Percentiles rank a stretch among this genome's conserved stretches.
phyloP scores from a whole-genome alignment of 208 protist species.

The Porcisia hertigi region DNA sequence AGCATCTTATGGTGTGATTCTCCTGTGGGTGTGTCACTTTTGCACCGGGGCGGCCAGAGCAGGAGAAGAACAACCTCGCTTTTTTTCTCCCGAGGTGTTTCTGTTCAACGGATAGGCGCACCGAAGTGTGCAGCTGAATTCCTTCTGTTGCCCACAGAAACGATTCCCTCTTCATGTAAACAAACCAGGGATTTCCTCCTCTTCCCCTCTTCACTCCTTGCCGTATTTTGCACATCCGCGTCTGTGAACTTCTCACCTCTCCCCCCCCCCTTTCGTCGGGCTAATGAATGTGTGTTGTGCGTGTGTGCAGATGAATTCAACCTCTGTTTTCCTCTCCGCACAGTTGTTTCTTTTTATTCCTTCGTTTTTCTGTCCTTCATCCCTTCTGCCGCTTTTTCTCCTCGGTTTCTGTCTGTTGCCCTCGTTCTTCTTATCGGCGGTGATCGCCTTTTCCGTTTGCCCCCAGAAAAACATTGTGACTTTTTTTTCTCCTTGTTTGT shows the following conservation, averaged over 20 bases:
- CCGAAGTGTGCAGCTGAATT: background rate
- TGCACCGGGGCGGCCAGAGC: background rate
- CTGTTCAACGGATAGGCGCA: background rate
- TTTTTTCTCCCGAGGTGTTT: background rate
- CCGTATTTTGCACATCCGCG: background rate
- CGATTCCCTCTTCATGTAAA: background rate
- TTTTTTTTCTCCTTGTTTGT: background rate
- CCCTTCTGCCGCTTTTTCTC: background rate
- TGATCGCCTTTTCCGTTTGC: background rate
- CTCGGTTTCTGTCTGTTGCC: background rate
- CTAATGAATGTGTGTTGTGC: background rate
- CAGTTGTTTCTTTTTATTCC: background rate
- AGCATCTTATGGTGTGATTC: background rate
- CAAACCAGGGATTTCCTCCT: background rate
- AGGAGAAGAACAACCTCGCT: background rate
- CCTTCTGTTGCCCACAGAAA: background rate
- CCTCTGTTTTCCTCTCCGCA: background rate
- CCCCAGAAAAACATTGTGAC: background rate
- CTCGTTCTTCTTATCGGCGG: background rate
- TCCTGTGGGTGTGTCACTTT: too few species aligned
- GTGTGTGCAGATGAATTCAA: background rate
- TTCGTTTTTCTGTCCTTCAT: background rate
- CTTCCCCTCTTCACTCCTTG: background rate
- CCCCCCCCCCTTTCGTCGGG: background rate
- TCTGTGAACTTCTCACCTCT: background rate